A percentile compares a stretch with the other conserved stretches of the same genome.
Evolutionary conservation across 495 filamentous ascomycete genomes (phyloP).

Genomic region (Jackrogersella minutella): DNA sequence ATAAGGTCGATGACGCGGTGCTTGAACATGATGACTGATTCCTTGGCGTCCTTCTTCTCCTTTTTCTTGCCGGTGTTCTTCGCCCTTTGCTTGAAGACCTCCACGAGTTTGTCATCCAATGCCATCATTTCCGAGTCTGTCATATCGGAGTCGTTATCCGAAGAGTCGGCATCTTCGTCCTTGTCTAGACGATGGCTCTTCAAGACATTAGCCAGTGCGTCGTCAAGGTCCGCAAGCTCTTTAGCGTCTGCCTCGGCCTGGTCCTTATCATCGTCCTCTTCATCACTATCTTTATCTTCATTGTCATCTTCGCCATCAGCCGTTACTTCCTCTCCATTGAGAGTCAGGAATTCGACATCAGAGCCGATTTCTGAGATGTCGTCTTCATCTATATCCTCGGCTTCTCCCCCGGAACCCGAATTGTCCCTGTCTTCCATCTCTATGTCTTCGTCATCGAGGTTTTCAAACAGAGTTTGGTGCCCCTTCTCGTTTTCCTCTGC

Average conservation of each 20-base stretch:
- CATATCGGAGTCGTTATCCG: slow-evolving; percentile 77
- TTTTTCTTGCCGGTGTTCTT: slow-evolving; percentile 70
- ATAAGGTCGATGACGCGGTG: slow-evolving; percentile 88
- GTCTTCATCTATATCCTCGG: slow-evolving; percentile 46
- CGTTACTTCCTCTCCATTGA: slow-evolving; percentile 42
- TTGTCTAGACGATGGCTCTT: slow-evolving; percentile 66
- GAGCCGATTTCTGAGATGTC: slow-evolving; percentile 51
- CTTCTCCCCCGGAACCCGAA: slow-evolving; percentile 49
- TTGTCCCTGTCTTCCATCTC: slow-evolving; percentile 54
- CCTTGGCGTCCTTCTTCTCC: slow-evolving; percentile 84
- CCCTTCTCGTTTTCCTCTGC: slow-evolving; percentile 83
- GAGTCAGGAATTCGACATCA: slow-evolving; percentile 56
- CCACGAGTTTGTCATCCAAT: slow-evolving; percentile 79
- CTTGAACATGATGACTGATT: slow-evolving; percentile 95
- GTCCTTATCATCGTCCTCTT: slow-evolving; percentile 51
- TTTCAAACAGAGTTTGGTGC: slow-evolving; percentile 85
- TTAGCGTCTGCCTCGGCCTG: slow-evolving; percentile 48
- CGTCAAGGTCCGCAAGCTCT: slow-evolving; percentile 70
- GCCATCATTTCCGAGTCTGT: slow-evolving; percentile 95
- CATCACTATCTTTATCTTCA: slow-evolving; percentile 54
- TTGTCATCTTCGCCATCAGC: slow-evolving; percentile 52
- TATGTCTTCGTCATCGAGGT: slow-evolving; percentile 70
- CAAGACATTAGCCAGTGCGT: slow-evolving; percentile 78
- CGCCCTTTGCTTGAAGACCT: slow-evolving; percentile 78
- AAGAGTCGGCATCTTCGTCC: slow-evolving; percentile 59